These are phyloP conservation scores for Schrenkiella parvula DNA, from an alignment of 345 rosid species.

Conservation along the genomic window DNA sequence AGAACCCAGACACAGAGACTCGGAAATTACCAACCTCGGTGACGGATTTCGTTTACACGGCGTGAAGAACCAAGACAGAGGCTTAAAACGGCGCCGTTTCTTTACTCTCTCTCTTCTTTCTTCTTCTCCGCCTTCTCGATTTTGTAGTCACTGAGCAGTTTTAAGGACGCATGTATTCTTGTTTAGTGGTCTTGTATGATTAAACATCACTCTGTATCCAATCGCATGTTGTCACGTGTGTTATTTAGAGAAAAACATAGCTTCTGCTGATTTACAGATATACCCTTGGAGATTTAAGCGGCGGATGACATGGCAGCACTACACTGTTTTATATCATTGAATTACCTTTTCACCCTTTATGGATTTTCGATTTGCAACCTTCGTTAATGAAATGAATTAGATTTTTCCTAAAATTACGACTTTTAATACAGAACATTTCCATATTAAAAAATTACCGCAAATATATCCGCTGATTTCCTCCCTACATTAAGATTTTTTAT, in stretches of 20 bases:
- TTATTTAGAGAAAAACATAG: neutral
- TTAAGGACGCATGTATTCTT: neutral
- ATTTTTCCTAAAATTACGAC: neutral
- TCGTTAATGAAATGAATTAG: neutral
- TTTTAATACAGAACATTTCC: neutral
- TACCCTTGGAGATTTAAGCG: conserved; percentile 14
- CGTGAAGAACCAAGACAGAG: neutral
- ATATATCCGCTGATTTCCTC: neutral
- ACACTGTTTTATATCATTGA: neutral
- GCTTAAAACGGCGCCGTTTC: conserved; percentile 3
- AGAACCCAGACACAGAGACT: neutral
- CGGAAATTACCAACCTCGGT: conserved; percentile 4
- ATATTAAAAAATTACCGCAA: neutral
- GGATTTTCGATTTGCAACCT: neutral
- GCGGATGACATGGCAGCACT: conserved; percentile 28
- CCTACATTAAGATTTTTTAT: neutral
- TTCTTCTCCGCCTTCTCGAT: conserved; percentile 8
- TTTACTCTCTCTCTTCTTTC: neutral
- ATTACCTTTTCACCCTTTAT: conserved; percentile 9
- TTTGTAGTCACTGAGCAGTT: neutral
- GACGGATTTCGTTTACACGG: neutral
- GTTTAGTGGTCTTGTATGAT: neutral
- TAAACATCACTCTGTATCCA: neutral
- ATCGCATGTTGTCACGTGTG: neutral
- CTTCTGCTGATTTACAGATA: neutral